A percentile compares a stretch with the other conserved stretches of the same genome.
Conservation (phyloP, 306 rosid genomes). For the barrel medic (Medicago truncatula) region MtrunA17r5.0-ANR NC_053045.1:10645001-10645500, state of each 20-base stretch:
- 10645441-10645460: conserved; percentile 68
- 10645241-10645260: conserved; percentile 34
- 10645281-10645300: conserved; percentile 61
- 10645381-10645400: conserved; percentile 51
- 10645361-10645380: conserved; percentile 62
- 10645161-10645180: background rate
- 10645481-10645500: too few species aligned
- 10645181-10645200: too few species aligned
- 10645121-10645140: conserved; percentile 62
- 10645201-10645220: too few species aligned
- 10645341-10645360: conserved; percentile 54
- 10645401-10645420: conserved; percentile 53
- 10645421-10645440: conserved; percentile 55
- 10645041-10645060: conserved; percentile 47
- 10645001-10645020: conserved; percentile 57
- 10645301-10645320: conserved; percentile 59
- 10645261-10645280: conserved; percentile 60
- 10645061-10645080: conserved; percentile 42
- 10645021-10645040: conserved; percentile 44
- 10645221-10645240: too few species aligned
- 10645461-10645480: too few species aligned
- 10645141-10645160: background rate
- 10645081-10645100: conserved; percentile 63
- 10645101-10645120: conserved; percentile 54
- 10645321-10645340: conserved; percentile 40